These are phyloP conservation scores for Rhizophagus sp. DNA, from an alignment of 192 early-diverging fungal genomes.

Conservation along the genomic window DNA sequence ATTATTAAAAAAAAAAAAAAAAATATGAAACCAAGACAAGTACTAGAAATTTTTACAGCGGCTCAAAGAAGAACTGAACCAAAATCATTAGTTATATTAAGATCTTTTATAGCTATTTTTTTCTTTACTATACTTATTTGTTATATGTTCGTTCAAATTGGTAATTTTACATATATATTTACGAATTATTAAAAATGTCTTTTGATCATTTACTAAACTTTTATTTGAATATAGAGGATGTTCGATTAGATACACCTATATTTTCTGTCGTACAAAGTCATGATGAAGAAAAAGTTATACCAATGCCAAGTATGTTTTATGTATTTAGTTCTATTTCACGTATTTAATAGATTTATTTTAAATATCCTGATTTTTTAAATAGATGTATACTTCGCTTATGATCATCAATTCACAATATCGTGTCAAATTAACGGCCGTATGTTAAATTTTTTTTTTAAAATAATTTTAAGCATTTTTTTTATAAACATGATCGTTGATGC, in stretches of 20 bases:
- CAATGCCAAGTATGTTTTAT: background rate
- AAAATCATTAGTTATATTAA: background rate
- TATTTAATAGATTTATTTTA: background rate
- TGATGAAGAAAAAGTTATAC: background rate
- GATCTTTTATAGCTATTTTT: background rate
- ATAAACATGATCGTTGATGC: too few relatives aligned
- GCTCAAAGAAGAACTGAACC: background rate
- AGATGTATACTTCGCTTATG: background rate
- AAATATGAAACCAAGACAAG: background rate
- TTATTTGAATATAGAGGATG: background rate
- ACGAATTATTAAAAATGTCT: too few relatives aligned
- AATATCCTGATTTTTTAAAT: background rate
- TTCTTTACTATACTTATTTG: background rate
- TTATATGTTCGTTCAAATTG: background rate
- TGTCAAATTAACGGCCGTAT: background rate
- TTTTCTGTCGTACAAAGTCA: background rate
- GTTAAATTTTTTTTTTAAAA: background rate
- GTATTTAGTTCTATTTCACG: background rate
- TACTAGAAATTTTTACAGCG: background rate
- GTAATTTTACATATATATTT: background rate
- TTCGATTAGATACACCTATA: background rate
- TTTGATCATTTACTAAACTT: too few relatives aligned
- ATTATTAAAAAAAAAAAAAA: too few relatives aligned
- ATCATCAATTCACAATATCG: background rate
- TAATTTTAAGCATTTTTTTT: background rate